Conservation (phyloP, 2,329 filamentous ascomycete species). For the Neonectria coccinea region DNA sequence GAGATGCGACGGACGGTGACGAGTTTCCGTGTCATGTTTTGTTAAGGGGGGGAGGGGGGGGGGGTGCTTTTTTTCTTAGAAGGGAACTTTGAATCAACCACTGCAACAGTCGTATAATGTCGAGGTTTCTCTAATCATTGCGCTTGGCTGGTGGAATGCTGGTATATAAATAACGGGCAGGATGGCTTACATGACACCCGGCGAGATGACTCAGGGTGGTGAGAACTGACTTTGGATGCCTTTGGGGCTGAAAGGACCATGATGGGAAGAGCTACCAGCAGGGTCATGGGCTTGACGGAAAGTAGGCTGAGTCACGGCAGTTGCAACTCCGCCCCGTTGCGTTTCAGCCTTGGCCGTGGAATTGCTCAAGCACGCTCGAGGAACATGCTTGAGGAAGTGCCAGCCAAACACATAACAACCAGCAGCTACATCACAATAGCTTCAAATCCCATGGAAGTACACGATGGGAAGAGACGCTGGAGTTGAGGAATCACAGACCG, state of each 20-base stretch:
- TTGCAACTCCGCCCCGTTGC: not conserved
- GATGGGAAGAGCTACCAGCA: not conserved
- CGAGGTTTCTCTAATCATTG: not conserved
- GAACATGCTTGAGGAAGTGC: too few relatives aligned
- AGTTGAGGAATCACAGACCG: too few relatives aligned
- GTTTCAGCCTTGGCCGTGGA: not conserved
- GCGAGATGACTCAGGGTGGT: conserved; percentile 27
- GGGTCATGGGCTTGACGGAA: not conserved
- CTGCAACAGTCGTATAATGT: not conserved
- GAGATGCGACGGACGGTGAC: conserved; percentile 39
- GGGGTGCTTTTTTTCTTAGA: not conserved
- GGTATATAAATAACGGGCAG: too few relatives aligned
- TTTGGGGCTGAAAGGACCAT: not conserved
- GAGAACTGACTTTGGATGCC: conserved; percentile 4
- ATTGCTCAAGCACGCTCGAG: too few relatives aligned
- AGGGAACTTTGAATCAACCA: not conserved
- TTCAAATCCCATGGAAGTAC: too few relatives aligned
- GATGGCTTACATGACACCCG: not conserved
- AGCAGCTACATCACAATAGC: too few relatives aligned
- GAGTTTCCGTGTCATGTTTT: conserved; percentile 37
- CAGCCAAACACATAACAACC: not conserved
- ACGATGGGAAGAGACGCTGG: too few relatives aligned
- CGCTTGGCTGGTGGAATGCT: not conserved
- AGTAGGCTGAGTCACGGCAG: not conserved
- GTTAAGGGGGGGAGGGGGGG: too few relatives aligned